Evolutionary conservation across 164 flowering plant genomes (phyloP), one percentile per base, ranked within the genome.

Genomic region (Annona cherimola): DNA sequence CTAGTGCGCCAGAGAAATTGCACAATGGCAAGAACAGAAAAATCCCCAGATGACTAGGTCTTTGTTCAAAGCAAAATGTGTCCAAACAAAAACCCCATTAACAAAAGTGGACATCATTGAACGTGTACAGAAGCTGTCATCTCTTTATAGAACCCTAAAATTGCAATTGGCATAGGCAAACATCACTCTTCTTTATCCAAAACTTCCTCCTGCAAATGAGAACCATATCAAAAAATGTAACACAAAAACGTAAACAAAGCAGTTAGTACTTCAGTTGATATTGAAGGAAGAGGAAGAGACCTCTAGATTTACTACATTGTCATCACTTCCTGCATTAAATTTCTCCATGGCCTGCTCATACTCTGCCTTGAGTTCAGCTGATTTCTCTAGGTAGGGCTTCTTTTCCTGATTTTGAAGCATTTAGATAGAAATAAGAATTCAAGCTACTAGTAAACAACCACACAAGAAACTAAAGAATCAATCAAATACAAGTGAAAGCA

Each of bases 291-390:
- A 26, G 35, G 35, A 26, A 26, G 35, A 26, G 35, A 26, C 35
- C 35, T 26, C 35, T 26, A 26, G 0, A 26, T 26, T 26, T 26
- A 26, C 35, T 26, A 26, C 35, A 26, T 26, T 26, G 35, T 81
- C 79, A 65, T 44, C 80, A 70, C 72, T 79, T 9, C 74, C 84
- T 71, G 79, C 80, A 50, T 79, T 76, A 61, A 74, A 75, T 8
- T 63, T 73, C 69, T 86, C 87, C 83, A 85, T 43, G 8, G 89
- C 84, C 77, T 84, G 85, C 40, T 78, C 80, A 76, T 86, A 86
- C 70, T 85, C 90, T 4, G 84, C 92, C 68, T 94, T 94, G 4
- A 90, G 85, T 79, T 89, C 91, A 6, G 90, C 85, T 71, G 82
- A 93, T 69, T 71, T 90, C 19, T 88, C 95, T 61, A 76, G 0